Conservation (phyloP, 768 basidiomycete genomes). For the Tephrocybe sp. region DNA sequence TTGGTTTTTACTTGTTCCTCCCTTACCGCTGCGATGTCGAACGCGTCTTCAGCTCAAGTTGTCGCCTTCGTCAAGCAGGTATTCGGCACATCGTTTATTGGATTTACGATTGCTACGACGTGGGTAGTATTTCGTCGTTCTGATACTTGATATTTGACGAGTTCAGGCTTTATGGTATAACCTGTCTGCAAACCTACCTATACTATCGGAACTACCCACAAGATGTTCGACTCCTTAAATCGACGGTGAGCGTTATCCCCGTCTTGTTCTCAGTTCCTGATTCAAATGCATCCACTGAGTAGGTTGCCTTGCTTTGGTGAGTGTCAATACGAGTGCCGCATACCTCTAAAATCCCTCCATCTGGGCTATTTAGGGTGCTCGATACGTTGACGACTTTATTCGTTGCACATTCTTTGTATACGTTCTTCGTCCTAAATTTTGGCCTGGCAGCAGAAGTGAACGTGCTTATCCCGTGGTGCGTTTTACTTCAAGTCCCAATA, state of each 20-base stretch:
- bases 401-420: conserved; percentile 10
- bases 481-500: background rate
- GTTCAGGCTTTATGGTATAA: conserved; percentile 10
- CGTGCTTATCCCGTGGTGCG: conserved; percentile 9
- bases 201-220: conserved; percentile 10
- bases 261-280: no score
- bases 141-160: background rate
- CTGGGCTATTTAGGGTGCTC: background rate
- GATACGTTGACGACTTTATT: conserved; percentile 10
- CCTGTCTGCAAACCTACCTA: conserved; percentile 8
- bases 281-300: background rate
- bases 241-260: conserved; percentile 7
- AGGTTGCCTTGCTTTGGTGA: conserved; percentile 9
- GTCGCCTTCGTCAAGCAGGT: conserved; percentile 6
- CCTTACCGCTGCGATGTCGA: background rate
- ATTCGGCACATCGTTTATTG: conserved; percentile 9
- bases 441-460: conserved; percentile 1
- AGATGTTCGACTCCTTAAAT: conserved; percentile 2
- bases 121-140: background rate
- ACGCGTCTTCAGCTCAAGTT: background rate
- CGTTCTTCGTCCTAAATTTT: conserved; percentile 8
- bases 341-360: no score
- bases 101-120: conserved; percentile 12
- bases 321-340: background rate
- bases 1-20: no score